Conservation (phyloP, 2,329 filamentous ascomycete species). For the Xylaria sp. region DNA sequence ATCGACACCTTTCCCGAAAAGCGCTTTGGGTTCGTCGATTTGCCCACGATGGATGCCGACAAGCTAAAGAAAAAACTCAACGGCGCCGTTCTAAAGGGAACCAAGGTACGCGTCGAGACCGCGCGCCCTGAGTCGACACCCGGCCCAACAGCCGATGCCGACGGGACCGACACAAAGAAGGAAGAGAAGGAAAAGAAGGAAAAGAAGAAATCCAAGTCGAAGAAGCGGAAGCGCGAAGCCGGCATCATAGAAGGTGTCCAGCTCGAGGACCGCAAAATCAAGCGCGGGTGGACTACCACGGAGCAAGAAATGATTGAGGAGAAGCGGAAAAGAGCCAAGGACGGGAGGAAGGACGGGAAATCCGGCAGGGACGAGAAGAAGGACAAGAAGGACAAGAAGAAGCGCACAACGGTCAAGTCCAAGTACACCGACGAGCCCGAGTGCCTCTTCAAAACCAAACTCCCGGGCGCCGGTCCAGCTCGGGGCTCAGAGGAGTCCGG, state of each 20-base stretch:
- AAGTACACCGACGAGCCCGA: constrained; percentile 83
- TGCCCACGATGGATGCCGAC: constrained; percentile 82
- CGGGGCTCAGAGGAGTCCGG: constrained; percentile 51
- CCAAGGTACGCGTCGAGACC: constrained; percentile 83
- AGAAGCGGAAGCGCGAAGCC: constrained; percentile 58
- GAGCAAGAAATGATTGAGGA: constrained; percentile 54
- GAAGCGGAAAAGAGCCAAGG: constrained; percentile 53
- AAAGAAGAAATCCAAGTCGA: constrained; percentile 43
- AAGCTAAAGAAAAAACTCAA: constrained; percentile 91
- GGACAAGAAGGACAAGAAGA: constrained; percentile 59
- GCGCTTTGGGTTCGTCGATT: constrained; percentile 86
- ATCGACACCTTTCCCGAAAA: constrained; percentile 89
- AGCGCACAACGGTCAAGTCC: constrained; percentile 66
- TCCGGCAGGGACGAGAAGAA: constrained; percentile 41
- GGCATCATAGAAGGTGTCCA: constrained; percentile 69
- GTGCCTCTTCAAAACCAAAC: constrained; percentile 80
- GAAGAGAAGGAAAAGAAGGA: constrained; percentile 47
- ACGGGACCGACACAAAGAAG: constrained; percentile 41
- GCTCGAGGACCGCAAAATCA: constrained; percentile 78
- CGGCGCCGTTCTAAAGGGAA: constrained; percentile 81
- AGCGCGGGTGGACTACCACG: constrained; percentile 86
- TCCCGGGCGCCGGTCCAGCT: constrained; percentile 59
- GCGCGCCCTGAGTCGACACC: constrained; percentile 69
- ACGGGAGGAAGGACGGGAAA: constrained; percentile 49
- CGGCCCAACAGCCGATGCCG: constrained; percentile 42